Evolutionary conservation across 768 basidiomycete genomes (phyloP), one percentile per base, ranked within the genome.

Genomic region (Dioszegia aurantiaca): DNA sequence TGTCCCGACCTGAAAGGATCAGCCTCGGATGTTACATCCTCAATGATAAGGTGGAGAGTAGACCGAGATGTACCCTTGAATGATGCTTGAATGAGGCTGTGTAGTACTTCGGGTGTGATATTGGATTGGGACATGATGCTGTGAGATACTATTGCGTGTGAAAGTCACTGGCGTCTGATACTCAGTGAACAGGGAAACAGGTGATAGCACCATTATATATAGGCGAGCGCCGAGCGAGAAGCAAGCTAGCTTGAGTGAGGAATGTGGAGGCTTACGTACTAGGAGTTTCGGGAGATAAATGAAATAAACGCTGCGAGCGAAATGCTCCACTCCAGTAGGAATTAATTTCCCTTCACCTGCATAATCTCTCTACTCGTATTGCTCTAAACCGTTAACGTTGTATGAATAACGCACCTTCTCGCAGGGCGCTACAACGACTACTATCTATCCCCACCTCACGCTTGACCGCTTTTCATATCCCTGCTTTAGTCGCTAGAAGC

Each of bases 1-100:
- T 80, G 60, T 86, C 79, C 73, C 76, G 59, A n/a, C 79, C 80
- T 80, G 61, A 5, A 33, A 10, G 23, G 46, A 45, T 3, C 30
- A 11, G 26, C 48, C 45, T 11, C 17, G 42, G 48, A 43, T 31
- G 2, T 3, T 40, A 30, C n/a, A n/a, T n/a, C n/a, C n/a, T 1
- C 21, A 27, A 23, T 51, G 24, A 47, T 30, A 27, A 26, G 19
- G 23, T 24, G 28, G 39, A 8, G 42, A 17, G 2, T 14, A 4
- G 45, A 10, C 45, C 14, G 23, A 36, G 26, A 56, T 59, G 49
- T 31, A 70, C 71, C 61, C 39, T 44, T 43, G 37, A 68, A 56
- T 26, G 68, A 60, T 17, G 54, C 53, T n/a, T 31, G 26, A 42
- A 72, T 61, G 56, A 70, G 62, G 63, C 65, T 58, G 57, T 72